Base-by-base conservation (phyloP, 225 moss, liverwort and hornwort genomes). In the Antitrichia curtipendula region DNA sequence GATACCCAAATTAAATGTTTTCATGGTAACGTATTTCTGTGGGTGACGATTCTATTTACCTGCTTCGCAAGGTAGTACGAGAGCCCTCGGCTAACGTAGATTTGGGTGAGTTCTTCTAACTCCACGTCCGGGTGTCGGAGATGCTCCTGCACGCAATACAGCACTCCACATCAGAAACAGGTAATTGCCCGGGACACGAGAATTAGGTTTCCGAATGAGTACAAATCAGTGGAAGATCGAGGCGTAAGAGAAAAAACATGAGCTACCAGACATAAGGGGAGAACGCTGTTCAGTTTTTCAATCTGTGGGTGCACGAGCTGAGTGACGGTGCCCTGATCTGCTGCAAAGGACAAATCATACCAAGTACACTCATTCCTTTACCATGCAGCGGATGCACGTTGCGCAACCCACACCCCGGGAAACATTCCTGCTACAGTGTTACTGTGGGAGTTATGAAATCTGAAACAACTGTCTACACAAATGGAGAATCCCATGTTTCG, bases 81-180 rank as follows among this genome's bases (percentile, higher is more conserved):
- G 19, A 94, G 88, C 7, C 94, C 94, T 52, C 94, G 94, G 70
- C 85, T 73, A 9, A 94, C 94, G 47, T 94, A 94, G 38, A 94
- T 94, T 89, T 92, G 92, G 12, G 92, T 60, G 8, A 94, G 82
- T 52, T 94, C 94, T 86, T 94, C 92, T 36, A 94, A 52, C 90
- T 94, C 92, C 52, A 63, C 86, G 0, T 88, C 92, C 36, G 94
- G 89, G 19, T 58, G 45, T 66, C 78, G 65, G 75, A 89, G 81
- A 40, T 93, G 94, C 86, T 94, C 94, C 94, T 93, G 88, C 69
- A 80, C 20, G 56, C 58, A 47, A 7, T 34, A 1, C 3, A 27
- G 28, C 52, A 50, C 49, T 32, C 20, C 20, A 72, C 5, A 64
- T 63, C 78, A 72, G 28, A 17, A 28, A 31, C 43, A 13, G 49